Evolutionary conservation across 2,329 filamentous ascomycete genomes (phyloP).

Genomic region (Diaporthe citri): DNA sequence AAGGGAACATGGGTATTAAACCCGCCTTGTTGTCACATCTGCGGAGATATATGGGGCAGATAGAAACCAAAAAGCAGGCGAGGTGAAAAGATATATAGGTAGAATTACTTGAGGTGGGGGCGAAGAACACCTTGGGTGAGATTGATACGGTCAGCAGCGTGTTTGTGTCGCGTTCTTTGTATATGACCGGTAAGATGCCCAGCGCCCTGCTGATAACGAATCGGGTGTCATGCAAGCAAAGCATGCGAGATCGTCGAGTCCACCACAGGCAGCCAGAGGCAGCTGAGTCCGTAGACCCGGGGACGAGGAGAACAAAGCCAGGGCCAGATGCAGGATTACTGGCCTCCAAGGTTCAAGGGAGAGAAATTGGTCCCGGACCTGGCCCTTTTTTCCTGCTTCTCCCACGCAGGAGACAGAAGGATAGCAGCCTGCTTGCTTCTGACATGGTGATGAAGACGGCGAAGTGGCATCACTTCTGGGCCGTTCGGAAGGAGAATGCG

Average conservation of each 20-base stretch:
- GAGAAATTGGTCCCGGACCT: background rate
- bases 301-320: slow-evolving; percentile 7
- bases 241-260: slow-evolving; percentile 9
- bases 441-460: slow-evolving; percentile 17
- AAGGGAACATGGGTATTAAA: slow-evolving; percentile 10
- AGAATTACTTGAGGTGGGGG: background rate
- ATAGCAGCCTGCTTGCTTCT: background rate
- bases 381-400: background rate
- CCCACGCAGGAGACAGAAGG: background rate
- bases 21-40: slow-evolving; percentile 17
- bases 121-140: background rate
- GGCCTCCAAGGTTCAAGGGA: background rate
- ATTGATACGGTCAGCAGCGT: background rate
- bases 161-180: background rate
- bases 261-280: slow-evolving; percentile 1
- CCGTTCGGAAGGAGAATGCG: background rate
- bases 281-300: slow-evolving; percentile 12
- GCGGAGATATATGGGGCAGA: slow-evolving; percentile 13
- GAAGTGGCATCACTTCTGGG: background rate
- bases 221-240: slow-evolving; percentile 16
- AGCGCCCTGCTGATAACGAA: slow-evolving; percentile 28
- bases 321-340: background rate
- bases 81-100: background rate
- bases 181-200: background rate
- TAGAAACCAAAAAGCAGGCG: background rate